Evolutionary conservation across 2,329 filamentous ascomycete species (phyloP), one percentile per base, ranked within the genome.

Genomic region (Talaromyces verruculosus): DNA sequence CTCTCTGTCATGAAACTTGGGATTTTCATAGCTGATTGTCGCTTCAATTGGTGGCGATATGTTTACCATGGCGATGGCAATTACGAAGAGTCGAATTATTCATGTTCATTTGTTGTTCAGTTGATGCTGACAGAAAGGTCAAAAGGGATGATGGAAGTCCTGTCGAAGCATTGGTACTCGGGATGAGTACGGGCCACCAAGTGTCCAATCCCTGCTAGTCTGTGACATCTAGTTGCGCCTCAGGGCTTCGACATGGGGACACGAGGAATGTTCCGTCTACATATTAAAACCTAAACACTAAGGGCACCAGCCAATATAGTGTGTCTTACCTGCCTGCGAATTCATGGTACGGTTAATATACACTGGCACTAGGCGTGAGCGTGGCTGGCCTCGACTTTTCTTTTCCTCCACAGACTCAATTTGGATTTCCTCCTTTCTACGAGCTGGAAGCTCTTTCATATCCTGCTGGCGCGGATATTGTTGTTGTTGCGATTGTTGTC

Each of bases 371-470:
- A 59, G 43, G 55, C 37, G 5, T 30, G 37, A 33, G 13, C 22
- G 57, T 30, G 57, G 57, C 57, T 60, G 57, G 57, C 22, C 37
- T 41, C 28, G 22, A 60, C 39, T 64, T 57, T 43, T 47, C 35
- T 13, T 19, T 43, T 53, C 39, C 51, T 49, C 49, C 58, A 53
- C 35, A 47, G 33, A 41, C 57, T 64, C 58, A 37, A 55, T 51
- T 57, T 39, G 28, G 25, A 19, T 43, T 57, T 57, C 58, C 62
- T 67, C 63, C 55, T 53, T 60, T 41, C 28, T 43, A 43, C 55
- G 66, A 67, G 67, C 67, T 68, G 39, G 67, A 67, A 51, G 67
- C 67, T 69, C 64, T 66, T 30, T 61, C 55, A 17, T 51, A 53
- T 64, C 49, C 53, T 57, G 49, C 61, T 66, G 45, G 60, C 53